Percentiles rank a stretch among this genome's conserved stretches.
phyloP scores from a whole-genome alignment of 148 eudicot species.

The Persicaria maculosa region DNA sequence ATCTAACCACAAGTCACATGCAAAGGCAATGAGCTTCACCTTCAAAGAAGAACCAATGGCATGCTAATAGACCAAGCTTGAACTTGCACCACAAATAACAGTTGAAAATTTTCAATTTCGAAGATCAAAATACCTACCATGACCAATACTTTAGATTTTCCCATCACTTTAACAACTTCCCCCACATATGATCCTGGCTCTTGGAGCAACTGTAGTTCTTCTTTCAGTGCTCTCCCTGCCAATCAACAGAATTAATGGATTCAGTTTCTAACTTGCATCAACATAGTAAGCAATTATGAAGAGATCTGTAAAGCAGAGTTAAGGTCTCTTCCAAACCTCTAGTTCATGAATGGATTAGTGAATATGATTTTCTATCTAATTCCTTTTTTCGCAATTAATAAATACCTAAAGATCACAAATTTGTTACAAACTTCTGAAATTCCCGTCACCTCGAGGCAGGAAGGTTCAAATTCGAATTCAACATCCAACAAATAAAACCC shows the following conservation, averaged over 20 bases:
- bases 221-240: constrained; percentile 36
- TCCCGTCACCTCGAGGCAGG: not conserved
- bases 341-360: not conserved
- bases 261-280: not conserved
- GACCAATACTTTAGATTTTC: constrained; percentile 45
- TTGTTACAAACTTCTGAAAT: not conserved
- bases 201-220: constrained; percentile 46
- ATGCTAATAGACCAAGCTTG: not conserved
- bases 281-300: not conserved
- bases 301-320: too few relatives aligned
- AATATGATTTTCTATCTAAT: not conserved
- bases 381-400: not conserved
- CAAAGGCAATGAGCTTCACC: not conserved
- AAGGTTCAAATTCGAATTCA: not conserved
- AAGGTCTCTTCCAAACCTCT: not conserved
- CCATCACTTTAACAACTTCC: constrained; percentile 65
- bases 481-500: not conserved
- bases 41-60: not conserved
- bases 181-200: constrained; percentile 66
- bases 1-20: not conserved
- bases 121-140: too few relatives aligned
- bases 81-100: not conserved
- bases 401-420: not conserved
- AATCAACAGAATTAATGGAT: constrained; percentile 1
- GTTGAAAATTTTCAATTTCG: too few relatives aligned